Evolutionary conservation across 805 yeast species (phyloP).

Genomic region (Starmerella gropengiesseri): DNA sequence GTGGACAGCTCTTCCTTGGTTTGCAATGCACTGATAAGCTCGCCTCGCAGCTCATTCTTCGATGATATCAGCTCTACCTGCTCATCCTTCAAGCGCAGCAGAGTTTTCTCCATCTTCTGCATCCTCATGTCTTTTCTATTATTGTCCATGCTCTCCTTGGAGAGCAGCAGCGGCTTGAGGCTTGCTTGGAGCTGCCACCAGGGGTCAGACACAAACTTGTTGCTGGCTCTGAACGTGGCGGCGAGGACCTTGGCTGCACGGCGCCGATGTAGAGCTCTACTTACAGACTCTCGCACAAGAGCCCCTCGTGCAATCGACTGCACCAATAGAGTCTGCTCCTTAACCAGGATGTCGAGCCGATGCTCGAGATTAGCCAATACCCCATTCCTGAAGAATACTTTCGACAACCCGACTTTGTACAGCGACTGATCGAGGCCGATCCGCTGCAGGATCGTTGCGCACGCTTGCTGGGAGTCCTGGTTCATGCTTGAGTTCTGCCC

Average conservation of each 20-base stretch:
- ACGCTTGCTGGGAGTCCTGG: constrained; percentile 49
- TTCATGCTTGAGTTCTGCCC: constrained; percentile 24
- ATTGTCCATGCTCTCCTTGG: constrained; percentile 25
- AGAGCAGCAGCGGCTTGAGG: constrained; percentile 64
- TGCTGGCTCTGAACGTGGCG: constrained; percentile 46
- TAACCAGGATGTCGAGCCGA: constrained; percentile 55
- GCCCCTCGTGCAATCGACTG: constrained; percentile 60
- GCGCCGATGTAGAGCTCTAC: constrained; percentile 42
- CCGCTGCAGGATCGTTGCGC: constrained; percentile 56
- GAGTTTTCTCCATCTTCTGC: constrained; percentile 27
- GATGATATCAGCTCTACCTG: constrained; percentile 28
- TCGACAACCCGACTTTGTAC: constrained; percentile 60
- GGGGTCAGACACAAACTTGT: constrained; percentile 41
- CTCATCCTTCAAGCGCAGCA: constrained; percentile 25
- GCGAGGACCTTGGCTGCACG: constrained; percentile 64
- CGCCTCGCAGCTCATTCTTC: constrained; percentile 31
- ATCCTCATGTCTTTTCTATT: constrained; percentile 24
- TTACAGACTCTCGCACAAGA: constrained; percentile 41
- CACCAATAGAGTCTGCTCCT: constrained; percentile 44
- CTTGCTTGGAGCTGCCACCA: constrained; percentile 71
- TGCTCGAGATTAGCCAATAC: constrained; percentile 70
- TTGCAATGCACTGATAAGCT: constrained; percentile 30
- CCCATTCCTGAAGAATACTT: constrained; percentile 66
- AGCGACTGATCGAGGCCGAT: constrained; percentile 48
- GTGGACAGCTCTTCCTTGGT: constrained; percentile 28